Evolutionary conservation across 495 filamentous ascomycete species (phyloP).

Genomic region (Penicillium cataractarum): DNA sequence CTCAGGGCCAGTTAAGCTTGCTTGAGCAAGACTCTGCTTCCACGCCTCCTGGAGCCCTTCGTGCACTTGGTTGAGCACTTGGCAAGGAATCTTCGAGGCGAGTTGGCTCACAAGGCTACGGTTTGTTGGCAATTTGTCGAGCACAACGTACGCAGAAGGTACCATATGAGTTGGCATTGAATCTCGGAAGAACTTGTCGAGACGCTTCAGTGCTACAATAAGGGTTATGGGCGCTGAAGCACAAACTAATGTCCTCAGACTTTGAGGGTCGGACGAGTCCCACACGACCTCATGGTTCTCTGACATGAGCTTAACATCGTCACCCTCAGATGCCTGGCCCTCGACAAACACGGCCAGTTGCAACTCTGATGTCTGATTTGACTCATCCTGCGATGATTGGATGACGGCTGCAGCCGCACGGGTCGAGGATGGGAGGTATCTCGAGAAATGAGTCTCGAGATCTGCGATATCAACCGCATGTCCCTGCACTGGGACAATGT

Average conservation of each 20-base stretch:
- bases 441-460: constrained; percentile 32
- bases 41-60: constrained; percentile 30
- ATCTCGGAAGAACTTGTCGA: constrained; percentile 42
- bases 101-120: constrained; percentile 31
- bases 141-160: constrained; percentile 39
- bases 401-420: constrained; percentile 31
- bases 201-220: constrained; percentile 32
- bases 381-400: constrained; percentile 18
- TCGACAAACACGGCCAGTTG: constrained; percentile 39
- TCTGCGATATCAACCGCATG: constrained; percentile 42
- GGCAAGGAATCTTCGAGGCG: constrained; percentile 27
- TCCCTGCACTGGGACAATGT: constrained; percentile 35
- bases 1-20: constrained; percentile 38
- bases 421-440: constrained; percentile 32
- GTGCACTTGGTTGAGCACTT: constrained; percentile 24
- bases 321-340: constrained; percentile 22
- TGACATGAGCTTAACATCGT: constrained; percentile 26
- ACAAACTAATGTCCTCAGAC: constrained; percentile 19
- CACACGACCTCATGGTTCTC: constrained; percentile 23
- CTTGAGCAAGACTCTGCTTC: constrained; percentile 24
- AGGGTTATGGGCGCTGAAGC: constrained; percentile 26
- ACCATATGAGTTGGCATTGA: constrained; percentile 46
- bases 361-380: constrained; percentile 11
- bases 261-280: constrained; percentile 5
- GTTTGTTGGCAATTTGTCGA: constrained; percentile 36